These are phyloP conservation scores for Pythium sp. DNA, from an alignment of 352 stramenopile species.

Conservation along the genomic window DNA sequence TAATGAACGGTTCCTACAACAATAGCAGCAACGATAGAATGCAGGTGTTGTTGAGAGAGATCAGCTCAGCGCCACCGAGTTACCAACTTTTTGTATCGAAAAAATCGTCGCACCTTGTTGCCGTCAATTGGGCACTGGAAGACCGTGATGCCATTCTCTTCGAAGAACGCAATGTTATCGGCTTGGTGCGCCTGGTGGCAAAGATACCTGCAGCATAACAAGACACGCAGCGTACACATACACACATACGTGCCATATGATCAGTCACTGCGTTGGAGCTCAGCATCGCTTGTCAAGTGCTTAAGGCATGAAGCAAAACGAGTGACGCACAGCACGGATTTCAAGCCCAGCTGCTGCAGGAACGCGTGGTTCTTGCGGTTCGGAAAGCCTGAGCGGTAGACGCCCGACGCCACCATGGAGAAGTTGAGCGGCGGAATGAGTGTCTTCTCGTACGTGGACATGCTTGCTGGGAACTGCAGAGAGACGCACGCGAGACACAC, in stretches of 20 bases:
- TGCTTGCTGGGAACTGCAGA: slow-evolving; percentile 9
- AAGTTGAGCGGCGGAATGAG: slow-evolving; percentile 90
- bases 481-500: neutral
- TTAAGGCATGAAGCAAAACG: neutral
- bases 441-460: slow-evolving; percentile 87
- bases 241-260: neutral
- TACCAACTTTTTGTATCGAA: neutral
- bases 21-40: neutral
- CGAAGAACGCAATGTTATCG: slow-evolving; percentile 81
- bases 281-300: neutral
- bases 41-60: neutral
- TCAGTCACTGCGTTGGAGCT: neutral
- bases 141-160: slow-evolving; percentile 76
- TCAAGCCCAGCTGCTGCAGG: slow-evolving; percentile 80
- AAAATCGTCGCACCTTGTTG: slow-evolving; percentile 60
- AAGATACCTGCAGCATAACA: slow-evolving; percentile 46
- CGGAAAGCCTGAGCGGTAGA: slow-evolving; percentile 87
- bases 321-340: slow-evolving; percentile 77
- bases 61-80: neutral
- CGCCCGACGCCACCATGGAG: slow-evolving; percentile 84
- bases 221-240: neutral
- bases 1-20: slow-evolving; percentile 84
- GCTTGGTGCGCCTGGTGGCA: slow-evolving; percentile 83
- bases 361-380: slow-evolving; percentile 89
- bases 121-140: slow-evolving; percentile 86